phyloP scores from a whole-genome alignment of 2,329 filamentous ascomycete genomes.

The Incumbomyces lentus region DNA sequence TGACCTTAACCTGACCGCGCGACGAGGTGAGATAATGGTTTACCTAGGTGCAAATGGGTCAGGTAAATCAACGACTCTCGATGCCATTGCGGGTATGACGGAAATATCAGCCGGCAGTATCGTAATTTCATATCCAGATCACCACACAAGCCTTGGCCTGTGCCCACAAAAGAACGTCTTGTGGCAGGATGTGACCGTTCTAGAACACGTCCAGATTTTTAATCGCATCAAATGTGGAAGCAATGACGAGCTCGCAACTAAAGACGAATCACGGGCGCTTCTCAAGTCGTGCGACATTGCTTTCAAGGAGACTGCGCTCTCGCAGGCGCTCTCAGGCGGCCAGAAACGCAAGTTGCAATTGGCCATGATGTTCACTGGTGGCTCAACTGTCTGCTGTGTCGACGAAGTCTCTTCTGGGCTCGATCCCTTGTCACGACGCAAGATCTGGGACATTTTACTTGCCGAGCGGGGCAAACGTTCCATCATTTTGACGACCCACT shows the following conservation, averaged over 20 bases:
- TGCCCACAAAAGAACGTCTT: constrained; percentile 91
- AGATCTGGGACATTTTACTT: constrained; percentile 89
- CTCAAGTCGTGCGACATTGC: constrained; percentile 58
- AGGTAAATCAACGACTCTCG: constrained; percentile 81
- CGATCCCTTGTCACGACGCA: constrained; percentile 73
- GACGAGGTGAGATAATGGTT: constrained; percentile 72
- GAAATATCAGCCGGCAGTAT: constrained; percentile 67
- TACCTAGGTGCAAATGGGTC: constrained; percentile 81
- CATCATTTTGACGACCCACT: constrained; percentile 83
- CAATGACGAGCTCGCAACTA: constrained; percentile 7
- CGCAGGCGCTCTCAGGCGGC: constrained; percentile 74
- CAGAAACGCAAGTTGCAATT: constrained; percentile 89
- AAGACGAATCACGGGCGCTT: constrained; percentile 46
- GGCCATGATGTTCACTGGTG: constrained; percentile 90
- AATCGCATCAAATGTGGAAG: constrained; percentile 62
- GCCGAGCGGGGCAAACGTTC: constrained; percentile 73
- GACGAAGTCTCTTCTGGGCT: constrained; percentile 86
- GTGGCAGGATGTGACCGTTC: constrained; percentile 79
- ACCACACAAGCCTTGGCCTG: constrained; percentile 68
- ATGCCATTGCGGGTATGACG: constrained; percentile 75
- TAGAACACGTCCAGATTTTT: constrained; percentile 76
- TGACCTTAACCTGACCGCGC: constrained; percentile 58
- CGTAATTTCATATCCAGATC: constrained; percentile 59
- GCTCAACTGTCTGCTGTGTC: constrained; percentile 76
- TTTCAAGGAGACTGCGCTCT: constrained; percentile 59